Evolutionary conservation across 225 moss, liverwort and hornwort species (phyloP).

Genomic region (Pleurozium schreberi): DNA sequence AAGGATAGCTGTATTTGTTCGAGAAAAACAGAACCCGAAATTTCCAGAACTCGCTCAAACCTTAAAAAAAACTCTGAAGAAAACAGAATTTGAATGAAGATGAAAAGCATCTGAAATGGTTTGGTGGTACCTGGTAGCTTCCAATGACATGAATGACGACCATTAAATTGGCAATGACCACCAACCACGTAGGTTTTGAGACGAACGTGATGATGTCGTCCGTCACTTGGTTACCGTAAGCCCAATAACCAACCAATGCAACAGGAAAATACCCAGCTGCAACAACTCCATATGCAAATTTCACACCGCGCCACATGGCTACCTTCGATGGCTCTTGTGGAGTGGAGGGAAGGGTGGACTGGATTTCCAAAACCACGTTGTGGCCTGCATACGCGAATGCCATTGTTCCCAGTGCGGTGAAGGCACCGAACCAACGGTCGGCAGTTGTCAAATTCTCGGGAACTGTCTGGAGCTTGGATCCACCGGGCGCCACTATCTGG

Average conservation of each 20-base stretch:
- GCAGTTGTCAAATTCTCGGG: neutral
- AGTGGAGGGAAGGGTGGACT: conserved; percentile 56
- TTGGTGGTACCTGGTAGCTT: conserved; percentile 37
- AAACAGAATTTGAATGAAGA: neutral
- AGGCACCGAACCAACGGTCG: conserved; percentile 37
- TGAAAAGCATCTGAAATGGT: neutral
- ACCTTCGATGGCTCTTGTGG: conserved; percentile 49
- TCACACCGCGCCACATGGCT: conserved; percentile 72
- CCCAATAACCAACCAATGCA: conserved; percentile 72
- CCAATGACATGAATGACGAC: conserved; percentile 64
- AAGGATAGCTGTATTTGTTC: neutral
- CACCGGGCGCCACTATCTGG: conserved; percentile 6
- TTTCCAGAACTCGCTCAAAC: neutral
- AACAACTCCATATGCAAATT: conserved; percentile 51
- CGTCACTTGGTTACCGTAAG: conserved; percentile 57
- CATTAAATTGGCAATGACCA: conserved; percentile 57
- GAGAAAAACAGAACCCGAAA: neutral
- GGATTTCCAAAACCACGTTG: conserved; percentile 66
- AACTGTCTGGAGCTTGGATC: neutral
- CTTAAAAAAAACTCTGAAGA: neutral
- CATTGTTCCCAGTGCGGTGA: conserved; percentile 54
- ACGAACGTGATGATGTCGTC: conserved; percentile 48
- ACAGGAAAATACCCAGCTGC: conserved; percentile 73
- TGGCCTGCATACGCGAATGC: conserved; percentile 83
- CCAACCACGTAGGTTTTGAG: conserved; percentile 39